Conservation (phyloP, 2,329 filamentous ascomycete species). For the Aureobasidium sp. region DNA sequence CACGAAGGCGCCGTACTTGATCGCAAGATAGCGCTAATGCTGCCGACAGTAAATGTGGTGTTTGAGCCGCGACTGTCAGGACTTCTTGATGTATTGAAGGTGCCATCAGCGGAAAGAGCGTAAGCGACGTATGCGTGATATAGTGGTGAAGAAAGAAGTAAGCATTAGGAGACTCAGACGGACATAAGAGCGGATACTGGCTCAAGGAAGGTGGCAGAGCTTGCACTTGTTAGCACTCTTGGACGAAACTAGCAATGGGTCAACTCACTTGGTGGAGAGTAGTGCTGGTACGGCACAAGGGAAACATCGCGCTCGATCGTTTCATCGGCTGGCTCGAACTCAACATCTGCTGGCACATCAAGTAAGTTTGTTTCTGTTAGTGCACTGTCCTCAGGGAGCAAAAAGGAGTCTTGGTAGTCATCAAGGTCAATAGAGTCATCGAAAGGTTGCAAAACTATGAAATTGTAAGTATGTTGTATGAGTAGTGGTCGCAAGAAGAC, state of each 20-base stretch:
- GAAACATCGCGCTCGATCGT: not conserved
- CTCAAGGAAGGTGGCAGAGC: conserved; percentile 7
- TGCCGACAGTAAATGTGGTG: conserved; percentile 13
- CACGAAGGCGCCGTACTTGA: conserved; percentile 7
- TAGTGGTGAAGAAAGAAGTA: conserved; percentile 15
- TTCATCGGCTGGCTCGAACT: conserved; percentile 1
- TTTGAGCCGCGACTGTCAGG: conserved; percentile 5
- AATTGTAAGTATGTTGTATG: not conserved
- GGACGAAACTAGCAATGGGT: not conserved
- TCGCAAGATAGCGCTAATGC: conserved; percentile 9
- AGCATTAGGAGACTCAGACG: conserved; percentile 4
- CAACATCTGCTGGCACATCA: not conserved
- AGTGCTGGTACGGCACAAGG: not conserved
- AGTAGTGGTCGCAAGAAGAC: too few species aligned
- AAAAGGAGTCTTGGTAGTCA: not conserved
- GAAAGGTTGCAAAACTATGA: not conserved
- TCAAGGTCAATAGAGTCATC: not conserved
- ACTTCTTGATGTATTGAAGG: not conserved
- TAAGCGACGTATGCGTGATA: conserved; percentile 10
- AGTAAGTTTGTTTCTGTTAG: not conserved
- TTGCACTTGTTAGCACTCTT: not conserved
- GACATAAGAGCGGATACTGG: conserved; percentile 11
- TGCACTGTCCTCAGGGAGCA: not conserved
- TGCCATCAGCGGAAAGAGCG: conserved; percentile 8
- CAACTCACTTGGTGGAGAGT: conserved; percentile 1